Base-by-base conservation (phyloP, 2,329 filamentous ascomycete species). In the Biscogniauxia marginata region DNA sequence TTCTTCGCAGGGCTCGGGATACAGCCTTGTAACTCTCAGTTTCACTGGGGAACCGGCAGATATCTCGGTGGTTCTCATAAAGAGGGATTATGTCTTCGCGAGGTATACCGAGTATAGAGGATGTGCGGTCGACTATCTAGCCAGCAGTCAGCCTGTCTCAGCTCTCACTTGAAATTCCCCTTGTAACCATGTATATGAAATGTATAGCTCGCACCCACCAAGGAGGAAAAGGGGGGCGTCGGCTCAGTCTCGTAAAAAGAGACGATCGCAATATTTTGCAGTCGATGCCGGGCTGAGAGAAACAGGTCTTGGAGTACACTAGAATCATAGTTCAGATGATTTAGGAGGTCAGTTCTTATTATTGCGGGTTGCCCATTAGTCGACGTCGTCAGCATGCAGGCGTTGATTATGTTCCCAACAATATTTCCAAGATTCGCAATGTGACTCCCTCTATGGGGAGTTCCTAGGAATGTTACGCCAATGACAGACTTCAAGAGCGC, bases 391-490 rank as follows among this genome's bases (percentile, higher is more conserved):
- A 39, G 9, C 30, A 39, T 39, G 30, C 13, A 39, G n/a, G 5
- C 13, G 9, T 39, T 39, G n/a, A 39, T 16, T 16, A 39, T 39
- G 30, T 16, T 39, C 3, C 30, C 30, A n/a, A 68, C 25, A 19
- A 69, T 30, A 22, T 55, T 63, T 16, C 47, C 67, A 7, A 64
- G 52, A 46, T 53, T 60, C 34, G 65, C 67, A 46, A 56, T 52
- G 25, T 52, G 58, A 49, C 67, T 70, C 16, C 70, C 70, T n/a
- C 58, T 56, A 51, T 73, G 67, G 6, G 70, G 70, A 16, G 70
- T 72, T 18, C 65, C 70, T 22, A 73, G 57, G 45, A 73, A 73
- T 0, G 68, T 34, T 4, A 72, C 43, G 13, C 65, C 65, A 22
- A 54, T 54, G 6, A 62, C 49, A 3, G 60, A 62, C 19, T 55